Evolutionary conservation across 2,329 filamentous ascomycete genomes (phyloP).

Genomic region (Trichoderma brevicompactum): DNA sequence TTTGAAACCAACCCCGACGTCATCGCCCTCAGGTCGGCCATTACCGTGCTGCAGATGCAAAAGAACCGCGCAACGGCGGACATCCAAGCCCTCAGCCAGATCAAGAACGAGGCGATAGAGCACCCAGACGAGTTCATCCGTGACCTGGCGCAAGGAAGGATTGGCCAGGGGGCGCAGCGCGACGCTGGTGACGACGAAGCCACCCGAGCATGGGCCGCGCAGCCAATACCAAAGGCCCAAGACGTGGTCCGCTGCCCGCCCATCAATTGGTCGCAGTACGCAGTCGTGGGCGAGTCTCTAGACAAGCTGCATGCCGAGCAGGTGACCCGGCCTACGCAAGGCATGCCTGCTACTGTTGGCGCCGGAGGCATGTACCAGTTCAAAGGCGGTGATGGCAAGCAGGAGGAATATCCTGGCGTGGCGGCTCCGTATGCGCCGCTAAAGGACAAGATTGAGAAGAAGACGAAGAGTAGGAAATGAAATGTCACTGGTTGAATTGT

Average conservation of each 20-base stretch:
- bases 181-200: slow-evolving; percentile 38
- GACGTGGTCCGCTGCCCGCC: slow-evolving; percentile 83
- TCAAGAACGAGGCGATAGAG: slow-evolving; percentile 71
- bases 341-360: slow-evolving; percentile 52
- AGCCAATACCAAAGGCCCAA: slow-evolving; percentile 74
- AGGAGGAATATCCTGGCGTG: slow-evolving; percentile 55
- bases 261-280: slow-evolving; percentile 94
- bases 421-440: slow-evolving; percentile 61
- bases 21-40: slow-evolving; percentile 81
- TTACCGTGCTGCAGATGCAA: slow-evolving; percentile 86
- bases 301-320: slow-evolving; percentile 87
- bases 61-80: slow-evolving; percentile 76
- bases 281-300: slow-evolving; percentile 76
- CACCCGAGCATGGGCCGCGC: slow-evolving; percentile 53
- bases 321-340: slow-evolving; percentile 63
- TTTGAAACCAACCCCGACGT: slow-evolving; percentile 78
- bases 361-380: slow-evolving; percentile 57
- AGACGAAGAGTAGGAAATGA: slow-evolving; percentile 42
- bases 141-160: slow-evolving; percentile 67
- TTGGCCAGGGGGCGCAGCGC: slow-evolving; percentile 41
- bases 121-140: slow-evolving; percentile 73
- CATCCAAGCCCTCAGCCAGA: slow-evolving; percentile 68
- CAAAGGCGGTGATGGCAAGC: slow-evolving; percentile 49
- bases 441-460: slow-evolving; percentile 53
- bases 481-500: background rate